Percentiles rank a stretch among this genome's conserved stretches.
phyloP scores from a whole-genome alignment of 2,329 filamentous ascomycete species.

The Pseudogymnoascus sp. region DNA sequence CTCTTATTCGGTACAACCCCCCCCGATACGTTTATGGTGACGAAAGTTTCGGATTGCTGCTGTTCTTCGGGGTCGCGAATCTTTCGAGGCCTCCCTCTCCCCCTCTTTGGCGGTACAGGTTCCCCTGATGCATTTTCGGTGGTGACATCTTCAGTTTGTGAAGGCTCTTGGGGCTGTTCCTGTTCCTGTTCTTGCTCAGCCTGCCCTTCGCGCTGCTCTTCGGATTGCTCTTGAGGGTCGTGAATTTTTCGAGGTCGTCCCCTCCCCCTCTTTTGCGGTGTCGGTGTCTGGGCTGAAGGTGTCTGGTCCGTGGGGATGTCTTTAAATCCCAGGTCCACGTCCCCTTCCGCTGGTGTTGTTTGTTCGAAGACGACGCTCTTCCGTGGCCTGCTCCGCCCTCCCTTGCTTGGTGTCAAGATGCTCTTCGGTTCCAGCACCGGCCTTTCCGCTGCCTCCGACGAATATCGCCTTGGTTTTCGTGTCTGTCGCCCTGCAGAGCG shows the following conservation, averaged over 20 bases:
- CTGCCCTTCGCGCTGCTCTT: not conserved
- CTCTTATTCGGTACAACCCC: conserved; percentile 11
- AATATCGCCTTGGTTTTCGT: not conserved
- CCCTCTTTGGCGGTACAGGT: not conserved
- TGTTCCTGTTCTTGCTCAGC: not conserved
- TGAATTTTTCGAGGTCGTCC: not conserved
- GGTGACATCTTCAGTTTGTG: not conserved
- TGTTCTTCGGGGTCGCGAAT: not conserved
- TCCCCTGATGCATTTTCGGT: not conserved
- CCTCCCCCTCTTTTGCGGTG: not conserved
- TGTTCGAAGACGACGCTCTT: conserved; percentile 51
- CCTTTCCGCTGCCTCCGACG: not conserved
- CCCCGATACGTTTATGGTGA: not conserved
- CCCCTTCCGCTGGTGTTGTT: conserved; percentile 27
- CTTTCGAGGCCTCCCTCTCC: not conserved
- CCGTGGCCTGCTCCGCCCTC: conserved; percentile 31
- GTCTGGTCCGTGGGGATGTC: conserved; percentile 35
- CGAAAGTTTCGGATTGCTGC: not conserved
- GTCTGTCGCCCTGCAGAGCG: not conserved
- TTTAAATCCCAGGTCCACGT: conserved; percentile 41
- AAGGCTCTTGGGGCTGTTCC: not conserved
- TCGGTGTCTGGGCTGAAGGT: not conserved
- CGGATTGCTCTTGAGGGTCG: not conserved
- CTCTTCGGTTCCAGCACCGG: conserved; percentile 36
- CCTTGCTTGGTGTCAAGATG: conserved; percentile 49